Conservation (phyloP, 2,329 filamentous ascomycete species). For the Fusarium musae region DNA sequence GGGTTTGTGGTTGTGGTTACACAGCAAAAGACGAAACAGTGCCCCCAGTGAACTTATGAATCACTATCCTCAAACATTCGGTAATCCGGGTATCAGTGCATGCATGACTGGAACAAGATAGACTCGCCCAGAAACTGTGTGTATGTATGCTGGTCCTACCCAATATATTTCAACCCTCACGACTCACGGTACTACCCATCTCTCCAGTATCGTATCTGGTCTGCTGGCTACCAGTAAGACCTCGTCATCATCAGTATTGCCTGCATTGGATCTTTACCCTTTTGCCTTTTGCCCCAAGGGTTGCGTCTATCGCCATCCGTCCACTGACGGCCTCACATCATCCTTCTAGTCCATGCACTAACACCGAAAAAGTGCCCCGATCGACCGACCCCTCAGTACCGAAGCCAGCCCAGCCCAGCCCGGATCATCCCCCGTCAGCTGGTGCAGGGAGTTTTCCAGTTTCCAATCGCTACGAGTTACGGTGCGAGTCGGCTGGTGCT, state of each 20-base stretch:
- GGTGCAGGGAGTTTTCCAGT: slow-evolving; percentile 34
- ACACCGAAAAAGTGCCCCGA: slow-evolving; percentile 36
- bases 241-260: slow-evolving; percentile 32
- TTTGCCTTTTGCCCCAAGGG: slow-evolving; percentile 30
- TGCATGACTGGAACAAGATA: not conserved
- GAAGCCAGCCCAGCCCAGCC: slow-evolving; percentile 38
- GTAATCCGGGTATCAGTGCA: not conserved
- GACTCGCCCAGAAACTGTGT: slow-evolving; percentile 2
- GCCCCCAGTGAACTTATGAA: not conserved
- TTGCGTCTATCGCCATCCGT: slow-evolving; percentile 38
- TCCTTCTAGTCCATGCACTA: slow-evolving; percentile 26
- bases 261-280: slow-evolving; percentile 24
- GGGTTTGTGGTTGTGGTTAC: not conserved
- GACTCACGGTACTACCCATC: slow-evolving; percentile 1
- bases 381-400: slow-evolving; percentile 39
- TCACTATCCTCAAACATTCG: not conserved
- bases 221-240: not conserved
- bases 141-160: not conserved
- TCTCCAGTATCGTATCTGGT: not conserved
- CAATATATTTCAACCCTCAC: not conserved
- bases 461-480: slow-evolving; percentile 14
- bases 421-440: slow-evolving; percentile 39
- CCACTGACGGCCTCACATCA: slow-evolving; percentile 24
- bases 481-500: slow-evolving; percentile 5
- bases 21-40: slow-evolving; percentile 3